phyloP scores from a whole-genome alignment of 1,284 basidiomycete genomes.

The Hypsizygus ulmarius region DNA sequence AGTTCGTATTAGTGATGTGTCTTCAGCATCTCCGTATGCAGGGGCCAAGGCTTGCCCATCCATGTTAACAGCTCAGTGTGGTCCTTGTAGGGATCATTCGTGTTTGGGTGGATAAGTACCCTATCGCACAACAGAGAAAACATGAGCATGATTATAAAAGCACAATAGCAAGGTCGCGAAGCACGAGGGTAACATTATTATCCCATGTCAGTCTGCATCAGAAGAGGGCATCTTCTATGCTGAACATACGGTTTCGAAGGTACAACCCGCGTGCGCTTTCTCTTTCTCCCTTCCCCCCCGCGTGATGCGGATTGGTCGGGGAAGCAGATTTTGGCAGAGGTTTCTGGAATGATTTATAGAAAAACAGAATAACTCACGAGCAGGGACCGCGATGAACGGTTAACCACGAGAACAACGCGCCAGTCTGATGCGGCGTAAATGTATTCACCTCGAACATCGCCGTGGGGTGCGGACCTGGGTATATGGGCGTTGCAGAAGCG shows the following conservation, averaged over 20 bases:
- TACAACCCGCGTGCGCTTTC: neutral
- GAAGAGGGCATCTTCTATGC: too few relatives aligned
- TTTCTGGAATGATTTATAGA: neutral
- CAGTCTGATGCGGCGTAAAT: constrained; percentile 64
- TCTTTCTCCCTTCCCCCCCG: neutral
- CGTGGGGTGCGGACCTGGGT: constrained; percentile 55
- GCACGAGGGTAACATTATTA: too few relatives aligned
- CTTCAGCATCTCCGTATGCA: constrained; percentile 44
- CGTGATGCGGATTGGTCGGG: too few relatives aligned
- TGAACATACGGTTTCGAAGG: too few relatives aligned
- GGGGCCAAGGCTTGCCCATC: constrained; percentile 65
- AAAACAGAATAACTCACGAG: constrained; percentile 45
- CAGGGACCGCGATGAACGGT: constrained; percentile 63
- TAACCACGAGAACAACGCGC: constrained; percentile 63
- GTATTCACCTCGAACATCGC: constrained; percentile 73
- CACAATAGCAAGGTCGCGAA: constrained; percentile 1
- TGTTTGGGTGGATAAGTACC: constrained; percentile 75
- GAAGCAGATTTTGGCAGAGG: too few relatives aligned
- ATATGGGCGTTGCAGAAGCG: neutral
- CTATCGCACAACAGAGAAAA: constrained; percentile 30
- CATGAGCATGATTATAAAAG: neutral
- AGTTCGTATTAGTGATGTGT: neutral
- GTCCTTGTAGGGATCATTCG: constrained; percentile 53
- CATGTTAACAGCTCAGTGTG: constrained; percentile 66
- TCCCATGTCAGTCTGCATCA: too few relatives aligned